A percentile compares a stretch with the other conserved stretches of the same genome.
Conservation (phyloP, 495 filamentous ascomycete genomes). For the Trypethelium eluteriae region DNA sequence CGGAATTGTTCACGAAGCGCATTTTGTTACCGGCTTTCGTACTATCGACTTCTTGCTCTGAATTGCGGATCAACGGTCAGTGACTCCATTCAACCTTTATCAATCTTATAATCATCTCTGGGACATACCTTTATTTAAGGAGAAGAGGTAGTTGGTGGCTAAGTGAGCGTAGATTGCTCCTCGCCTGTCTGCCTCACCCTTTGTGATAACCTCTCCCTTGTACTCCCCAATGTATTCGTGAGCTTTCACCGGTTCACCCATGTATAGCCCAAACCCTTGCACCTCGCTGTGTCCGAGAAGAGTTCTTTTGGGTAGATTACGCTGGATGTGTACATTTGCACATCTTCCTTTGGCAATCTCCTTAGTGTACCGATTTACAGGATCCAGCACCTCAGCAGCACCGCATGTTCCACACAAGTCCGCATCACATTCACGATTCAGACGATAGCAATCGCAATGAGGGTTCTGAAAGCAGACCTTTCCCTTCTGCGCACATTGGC, state of each 20-base stretch:
- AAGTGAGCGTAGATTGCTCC: conserved; percentile 56
- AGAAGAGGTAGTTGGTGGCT: conserved; percentile 58
- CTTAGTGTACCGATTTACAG: conserved; percentile 50
- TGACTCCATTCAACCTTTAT: not conserved
- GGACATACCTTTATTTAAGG: conserved; percentile 46
- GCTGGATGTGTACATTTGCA: conserved; percentile 55
- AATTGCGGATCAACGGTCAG: conserved; percentile 22
- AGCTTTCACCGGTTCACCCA: conserved; percentile 51
- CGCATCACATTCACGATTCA: conserved; percentile 65
- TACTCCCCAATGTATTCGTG: conserved; percentile 65
- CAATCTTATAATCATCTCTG: not conserved
- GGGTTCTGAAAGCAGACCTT: conserved; percentile 43
- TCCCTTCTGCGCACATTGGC: conserved; percentile 45
- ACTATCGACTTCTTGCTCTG: conserved; percentile 42
- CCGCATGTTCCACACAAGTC: conserved; percentile 61
- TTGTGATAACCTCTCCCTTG: conserved; percentile 60
- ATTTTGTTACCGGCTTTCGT: conserved; percentile 45
- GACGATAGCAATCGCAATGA: conserved; percentile 50
- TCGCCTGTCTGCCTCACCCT: conserved; percentile 56
- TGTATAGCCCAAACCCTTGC: conserved; percentile 59
- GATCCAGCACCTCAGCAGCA: conserved; percentile 54
- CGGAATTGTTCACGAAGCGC: conserved; percentile 64
- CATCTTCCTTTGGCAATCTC: conserved; percentile 45
- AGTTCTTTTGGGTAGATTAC: conserved; percentile 50
- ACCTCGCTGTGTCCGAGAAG: conserved; percentile 54